Conservation (phyloP, 2,329 filamentous ascomycete genomes). For the Aspergillus thermomutatus region DNA sequence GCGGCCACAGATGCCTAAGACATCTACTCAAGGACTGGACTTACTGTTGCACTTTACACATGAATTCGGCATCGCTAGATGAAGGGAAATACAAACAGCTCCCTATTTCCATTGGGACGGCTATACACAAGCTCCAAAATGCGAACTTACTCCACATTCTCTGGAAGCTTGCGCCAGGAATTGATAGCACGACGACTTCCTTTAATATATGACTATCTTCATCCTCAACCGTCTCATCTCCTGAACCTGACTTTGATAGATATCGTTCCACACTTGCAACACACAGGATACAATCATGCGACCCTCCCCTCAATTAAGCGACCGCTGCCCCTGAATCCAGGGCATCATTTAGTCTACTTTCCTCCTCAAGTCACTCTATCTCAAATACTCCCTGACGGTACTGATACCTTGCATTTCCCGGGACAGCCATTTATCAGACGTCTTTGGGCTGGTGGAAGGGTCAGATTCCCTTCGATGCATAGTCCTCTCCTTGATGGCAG, state of each 20-base stretch:
- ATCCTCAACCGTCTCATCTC: conserved; percentile 62
- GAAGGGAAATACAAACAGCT: not conserved
- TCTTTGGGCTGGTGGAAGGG: conserved; percentile 82
- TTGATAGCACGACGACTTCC: conserved; percentile 50
- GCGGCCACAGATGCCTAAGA: not conserved
- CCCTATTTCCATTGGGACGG: conserved; percentile 4
- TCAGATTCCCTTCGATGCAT: conserved; percentile 50
- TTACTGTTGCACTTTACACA: not conserved
- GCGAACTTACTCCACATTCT: conserved; percentile 31
- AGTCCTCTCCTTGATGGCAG: conserved; percentile 31
- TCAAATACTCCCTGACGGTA: conserved; percentile 73
- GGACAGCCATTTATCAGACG: conserved; percentile 68
- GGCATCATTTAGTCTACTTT: conserved; percentile 86
- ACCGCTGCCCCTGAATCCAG: conserved; percentile 37
- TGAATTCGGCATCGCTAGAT: not conserved
- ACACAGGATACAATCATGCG: conserved; percentile 24
- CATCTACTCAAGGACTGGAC: conserved; percentile 15
- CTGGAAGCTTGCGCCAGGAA: conserved; percentile 38
- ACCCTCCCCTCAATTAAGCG: conserved; percentile 33
- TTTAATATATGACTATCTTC: conserved; percentile 54
- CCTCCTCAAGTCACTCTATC: conserved; percentile 63
- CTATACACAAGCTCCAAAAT: not conserved
- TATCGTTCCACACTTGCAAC: conserved; percentile 43
- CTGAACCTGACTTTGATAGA: conserved; percentile 61
- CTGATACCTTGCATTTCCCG: conserved; percentile 74